Base-by-base conservation (phyloP, 371 early-diverging fungal genomes). In the Blakeslea trispora region DNA sequence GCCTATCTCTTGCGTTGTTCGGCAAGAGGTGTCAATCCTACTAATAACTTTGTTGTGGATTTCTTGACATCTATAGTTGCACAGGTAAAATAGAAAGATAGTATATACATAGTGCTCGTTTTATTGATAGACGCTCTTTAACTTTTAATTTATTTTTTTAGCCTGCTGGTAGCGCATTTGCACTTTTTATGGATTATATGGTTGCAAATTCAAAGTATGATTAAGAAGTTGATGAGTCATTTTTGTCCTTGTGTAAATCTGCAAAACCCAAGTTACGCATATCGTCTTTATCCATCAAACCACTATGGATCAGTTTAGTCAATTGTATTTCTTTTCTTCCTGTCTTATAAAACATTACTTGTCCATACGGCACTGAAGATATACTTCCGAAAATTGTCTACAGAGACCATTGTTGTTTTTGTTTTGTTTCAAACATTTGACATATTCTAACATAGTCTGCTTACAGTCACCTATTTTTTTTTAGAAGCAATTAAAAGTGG, bases 321-420 rank as follows among this genome's bases (percentile, higher is more conserved):
- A 58, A 15, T n/a, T n/a, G n/a, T n/a, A n/a, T n/a, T n/a, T n/a
- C n/a, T n/a, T n/a, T n/a, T n/a, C n/a, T n/a, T n/a, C n/a, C n/a
- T n/a, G n/a, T n/a, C n/a, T 46, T 28, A 15, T 14, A 40, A 11
- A 11, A 15, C 48, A 19, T 64, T 77, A 89, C 91, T 81, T 85
- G 45, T 90, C 82, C 94, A 93, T 93, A 21, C 94, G 83, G 61
- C 94, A 93, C 72, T 84, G 76, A 24, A 93, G 72, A 61, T 92
- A 92, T 5, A 72, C 70, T 57, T 81, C 79, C 2, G 91, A 83
- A 3, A 90, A 61, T n/a, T 86, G 75, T 17, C 90, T 74, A 68
- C 94, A 93, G 37, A 64, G 64, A 2, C 80, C 75, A 59, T 83
- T 86, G 49, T 88, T 79, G 53, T 85, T 76, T 55, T 85, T 82